A percentile compares a stretch with the other conserved stretches of the same genome.
These are phyloP conservation scores for Domatiomyces catenatus DNA, from an alignment of 2,329 filamentous ascomycete genomes.

Conservation along the genomic window DNA sequence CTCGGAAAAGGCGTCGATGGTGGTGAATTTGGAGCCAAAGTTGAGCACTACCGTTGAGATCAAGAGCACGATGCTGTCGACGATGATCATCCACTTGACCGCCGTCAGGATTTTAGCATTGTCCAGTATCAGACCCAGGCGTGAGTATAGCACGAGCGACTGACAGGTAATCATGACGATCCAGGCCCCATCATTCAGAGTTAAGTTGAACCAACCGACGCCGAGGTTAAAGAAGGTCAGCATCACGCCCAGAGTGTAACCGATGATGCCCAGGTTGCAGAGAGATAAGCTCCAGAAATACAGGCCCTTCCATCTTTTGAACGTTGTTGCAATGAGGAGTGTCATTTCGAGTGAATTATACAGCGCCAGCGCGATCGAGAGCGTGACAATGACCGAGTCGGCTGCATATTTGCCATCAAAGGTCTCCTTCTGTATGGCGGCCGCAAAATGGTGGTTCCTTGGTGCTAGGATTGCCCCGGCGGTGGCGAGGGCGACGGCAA, in stretches of 20 bases:
- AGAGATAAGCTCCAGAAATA: constrained; percentile 36
- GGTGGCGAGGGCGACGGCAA: no score
- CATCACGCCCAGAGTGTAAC: constrained; percentile 31
- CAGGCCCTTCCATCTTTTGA: constrained; percentile 29
- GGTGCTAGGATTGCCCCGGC: neutral
- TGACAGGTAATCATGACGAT: constrained; percentile 34
- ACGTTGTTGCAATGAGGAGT: constrained; percentile 33
- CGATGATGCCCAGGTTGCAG: constrained; percentile 27
- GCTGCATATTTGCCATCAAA: constrained; percentile 3
- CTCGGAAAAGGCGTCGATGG: constrained; percentile 13
- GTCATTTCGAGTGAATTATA: constrained; percentile 36
- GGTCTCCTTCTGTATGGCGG: neutral
- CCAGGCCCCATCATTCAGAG: constrained; percentile 31
- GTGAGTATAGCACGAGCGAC: constrained; percentile 34
- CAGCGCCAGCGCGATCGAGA: constrained; percentile 32
- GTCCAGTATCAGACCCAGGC: constrained; percentile 29
- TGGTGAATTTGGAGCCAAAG: constrained; percentile 24
- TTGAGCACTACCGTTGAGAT: constrained; percentile 30
- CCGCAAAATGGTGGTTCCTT: neutral
- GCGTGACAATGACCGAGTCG: constrained; percentile 24
- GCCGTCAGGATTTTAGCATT: constrained; percentile 21
- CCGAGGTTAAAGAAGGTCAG: constrained; percentile 29
- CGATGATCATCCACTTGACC: constrained; percentile 31
- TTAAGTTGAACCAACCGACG: constrained; percentile 22
- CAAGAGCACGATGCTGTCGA: constrained; percentile 28